Evolutionary conservation across 768 basidiomycete genomes (phyloP).

Genomic region (Termitomyces sp.): DNA sequence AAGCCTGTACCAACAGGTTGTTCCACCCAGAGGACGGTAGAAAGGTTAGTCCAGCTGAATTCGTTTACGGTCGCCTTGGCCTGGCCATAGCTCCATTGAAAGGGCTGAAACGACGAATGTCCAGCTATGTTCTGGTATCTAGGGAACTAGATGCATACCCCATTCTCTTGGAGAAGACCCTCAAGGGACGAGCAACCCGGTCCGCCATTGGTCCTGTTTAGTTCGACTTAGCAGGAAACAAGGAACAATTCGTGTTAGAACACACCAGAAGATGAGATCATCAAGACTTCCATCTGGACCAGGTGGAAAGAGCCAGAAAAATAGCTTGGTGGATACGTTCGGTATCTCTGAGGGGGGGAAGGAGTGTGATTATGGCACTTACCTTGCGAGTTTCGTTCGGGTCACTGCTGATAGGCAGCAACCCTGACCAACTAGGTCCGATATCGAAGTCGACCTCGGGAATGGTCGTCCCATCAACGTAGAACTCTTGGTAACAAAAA

Average conservation of each 20-base stretch:
- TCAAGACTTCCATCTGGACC: constrained; percentile 67
- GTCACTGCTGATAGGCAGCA: constrained; percentile 62
- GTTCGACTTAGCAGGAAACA: background rate
- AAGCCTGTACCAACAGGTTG: constrained; percentile 81
- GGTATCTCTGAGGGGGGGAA: background rate
- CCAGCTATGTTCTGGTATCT: background rate
- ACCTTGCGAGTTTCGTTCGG: constrained; percentile 64
- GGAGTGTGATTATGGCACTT: background rate
- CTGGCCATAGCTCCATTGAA: constrained; percentile 60
- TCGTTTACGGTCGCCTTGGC: constrained; percentile 61
- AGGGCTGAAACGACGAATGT: constrained; percentile 38
- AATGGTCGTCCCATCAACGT: constrained; percentile 58
- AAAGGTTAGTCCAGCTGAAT: constrained; percentile 77
- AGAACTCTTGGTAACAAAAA: constrained; percentile 47
- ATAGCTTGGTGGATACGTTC: constrained; percentile 40
- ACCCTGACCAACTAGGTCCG: constrained; percentile 71
- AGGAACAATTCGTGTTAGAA: background rate
- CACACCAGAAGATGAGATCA: constrained; percentile 70
- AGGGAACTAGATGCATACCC: constrained; percentile 36
- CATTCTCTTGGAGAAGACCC: constrained; percentile 71
- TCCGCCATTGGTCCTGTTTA: constrained; percentile 69
- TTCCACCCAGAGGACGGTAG: constrained; percentile 70
- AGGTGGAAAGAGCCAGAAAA: constrained; percentile 84
- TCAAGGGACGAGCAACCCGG: constrained; percentile 75
- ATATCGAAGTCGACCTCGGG: constrained; percentile 70